Evolutionary conservation across 352 stramenopile species (phyloP).

Genomic region (Globisporangium solare): DNA sequence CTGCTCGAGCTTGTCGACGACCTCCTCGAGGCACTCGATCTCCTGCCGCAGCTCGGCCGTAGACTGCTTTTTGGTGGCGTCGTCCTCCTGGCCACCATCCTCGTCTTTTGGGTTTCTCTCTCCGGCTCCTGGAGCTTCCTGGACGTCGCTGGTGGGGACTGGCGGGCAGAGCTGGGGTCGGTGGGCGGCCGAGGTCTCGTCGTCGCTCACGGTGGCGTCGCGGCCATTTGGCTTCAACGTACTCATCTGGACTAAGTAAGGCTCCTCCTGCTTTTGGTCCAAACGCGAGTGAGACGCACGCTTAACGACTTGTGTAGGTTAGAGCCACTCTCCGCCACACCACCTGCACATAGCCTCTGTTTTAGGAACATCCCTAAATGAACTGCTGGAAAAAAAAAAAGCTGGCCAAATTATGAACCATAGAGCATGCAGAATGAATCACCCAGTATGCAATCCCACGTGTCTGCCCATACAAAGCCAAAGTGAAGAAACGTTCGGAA

Average conservation of each 20-base stretch:
- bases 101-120: not conserved
- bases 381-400: not conserved
- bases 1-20: conserved; percentile 32
- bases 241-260: conserved; percentile 1
- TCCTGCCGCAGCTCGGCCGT: conserved; percentile 29
- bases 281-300: not conserved
- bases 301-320: not conserved
- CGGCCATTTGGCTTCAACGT: not conserved
- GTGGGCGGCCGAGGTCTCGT: conserved; percentile 2
- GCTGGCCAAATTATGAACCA: not conserved
- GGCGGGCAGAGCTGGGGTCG: conserved; percentile 16
- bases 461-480: too few species aligned
- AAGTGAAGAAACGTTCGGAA: too few species aligned
- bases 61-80: not conserved
- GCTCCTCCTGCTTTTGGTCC: not conserved
- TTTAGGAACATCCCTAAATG: not conserved
- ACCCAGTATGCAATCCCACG: too few species aligned
- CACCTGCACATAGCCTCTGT: not conserved
- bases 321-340: not conserved
- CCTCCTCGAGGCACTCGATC: conserved; percentile 34
- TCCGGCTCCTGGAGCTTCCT: not conserved
- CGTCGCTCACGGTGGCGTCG: not conserved
- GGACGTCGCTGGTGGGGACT: conserved; percentile 11
- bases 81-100: not conserved
- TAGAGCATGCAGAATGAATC: not conserved